phyloP scores from a whole-genome alignment of 2,329 filamentous ascomycete genomes.

The Arthrobotrys pseudoclavata region DNA sequence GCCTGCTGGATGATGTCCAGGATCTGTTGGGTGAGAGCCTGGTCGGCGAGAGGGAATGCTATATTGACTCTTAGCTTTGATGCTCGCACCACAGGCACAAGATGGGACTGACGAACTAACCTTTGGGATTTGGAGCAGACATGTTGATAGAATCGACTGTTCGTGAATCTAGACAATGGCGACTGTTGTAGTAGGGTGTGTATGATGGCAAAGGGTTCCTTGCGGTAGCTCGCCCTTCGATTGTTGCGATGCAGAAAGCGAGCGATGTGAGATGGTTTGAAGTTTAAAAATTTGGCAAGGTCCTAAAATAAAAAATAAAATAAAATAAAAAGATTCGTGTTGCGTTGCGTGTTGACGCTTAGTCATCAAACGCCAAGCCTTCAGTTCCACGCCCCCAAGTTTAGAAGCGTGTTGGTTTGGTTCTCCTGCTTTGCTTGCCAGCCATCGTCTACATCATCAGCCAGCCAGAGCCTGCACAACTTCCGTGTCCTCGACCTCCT shows the following conservation, averaged over 20 bases:
- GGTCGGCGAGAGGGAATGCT: slow-evolving; percentile 72
- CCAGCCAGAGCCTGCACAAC: slow-evolving; percentile 59
- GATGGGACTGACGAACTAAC: slow-evolving; percentile 33
- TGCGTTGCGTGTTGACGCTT: slow-evolving; percentile 40
- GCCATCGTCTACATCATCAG: slow-evolving; percentile 60
- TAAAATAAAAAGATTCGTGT: slow-evolving; percentile 11
- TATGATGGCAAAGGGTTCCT: slow-evolving; percentile 66
- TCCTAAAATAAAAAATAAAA: slow-evolving; percentile 12
- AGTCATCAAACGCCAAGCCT: slow-evolving; percentile 41
- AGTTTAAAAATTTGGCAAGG: slow-evolving; percentile 42
- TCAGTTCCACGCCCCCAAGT: slow-evolving; percentile 12
- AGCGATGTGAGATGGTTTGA: slow-evolving; percentile 56
- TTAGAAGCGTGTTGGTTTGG: slow-evolving; percentile 26
- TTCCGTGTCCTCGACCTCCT: slow-evolving; percentile 58
- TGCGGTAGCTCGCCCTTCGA: slow-evolving; percentile 68
- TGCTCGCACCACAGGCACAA: not conserved
- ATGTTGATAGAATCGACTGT: slow-evolving; percentile 46
- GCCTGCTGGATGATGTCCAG: slow-evolving; percentile 84
- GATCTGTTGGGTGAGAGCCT: slow-evolving; percentile 82
- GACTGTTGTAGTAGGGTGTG: slow-evolving; percentile 15
- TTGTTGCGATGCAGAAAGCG: slow-evolving; percentile 60
- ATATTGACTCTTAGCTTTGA: slow-evolving; percentile 19
- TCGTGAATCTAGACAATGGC: not conserved
- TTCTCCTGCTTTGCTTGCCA: slow-evolving; percentile 30
- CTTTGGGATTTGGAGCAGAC: slow-evolving; percentile 63